Evolutionary conservation across 2,329 filamentous ascomycete genomes (phyloP).

Genomic region (Penicillium frequentans): DNA sequence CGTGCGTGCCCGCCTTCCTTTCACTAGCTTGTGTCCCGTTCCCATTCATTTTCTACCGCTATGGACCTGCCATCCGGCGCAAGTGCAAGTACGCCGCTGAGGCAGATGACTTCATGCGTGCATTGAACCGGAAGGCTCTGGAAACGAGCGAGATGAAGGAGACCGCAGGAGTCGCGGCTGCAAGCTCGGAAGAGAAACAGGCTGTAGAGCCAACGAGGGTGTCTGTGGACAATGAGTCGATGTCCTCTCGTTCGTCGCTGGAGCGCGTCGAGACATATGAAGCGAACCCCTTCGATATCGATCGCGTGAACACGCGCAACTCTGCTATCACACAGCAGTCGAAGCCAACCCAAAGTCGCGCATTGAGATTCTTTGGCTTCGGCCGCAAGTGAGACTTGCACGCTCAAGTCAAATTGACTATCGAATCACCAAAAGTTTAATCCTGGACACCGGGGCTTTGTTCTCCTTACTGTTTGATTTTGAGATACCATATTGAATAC

Average conservation of each 20-base stretch:
- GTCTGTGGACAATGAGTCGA: conserved; percentile 1
- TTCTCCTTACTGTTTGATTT: neutral
- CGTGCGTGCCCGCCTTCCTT: conserved; percentile 42
- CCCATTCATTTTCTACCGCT: conserved; percentile 41
- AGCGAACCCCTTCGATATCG: conserved; percentile 33
- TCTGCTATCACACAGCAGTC: conserved; percentile 27
- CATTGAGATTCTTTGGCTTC: conserved; percentile 6
- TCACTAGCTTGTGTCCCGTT: conserved; percentile 39
- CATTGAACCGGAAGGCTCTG: conserved; percentile 19
- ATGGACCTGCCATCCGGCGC: conserved; percentile 33
- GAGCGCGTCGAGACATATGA: conserved; percentile 22
- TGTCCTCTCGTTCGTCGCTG: conserved; percentile 10
- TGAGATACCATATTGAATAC: neutral
- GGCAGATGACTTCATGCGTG: conserved; percentile 30
- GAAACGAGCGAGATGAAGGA: neutral
- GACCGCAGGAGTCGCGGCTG: neutral
- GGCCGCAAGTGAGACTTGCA: conserved; percentile 1
- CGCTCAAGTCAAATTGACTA: neutral
- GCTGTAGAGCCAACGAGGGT: neutral
- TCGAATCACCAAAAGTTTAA: neutral
- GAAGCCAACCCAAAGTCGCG: neutral
- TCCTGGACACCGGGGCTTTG: neutral
- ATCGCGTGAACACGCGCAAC: conserved; percentile 32
- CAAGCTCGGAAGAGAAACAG: conserved; percentile 1
- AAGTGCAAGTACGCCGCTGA: conserved; percentile 39